Conservation (phyloP, 1,284 basidiomycete genomes). For the Ceratobasidium sp. region DNA sequence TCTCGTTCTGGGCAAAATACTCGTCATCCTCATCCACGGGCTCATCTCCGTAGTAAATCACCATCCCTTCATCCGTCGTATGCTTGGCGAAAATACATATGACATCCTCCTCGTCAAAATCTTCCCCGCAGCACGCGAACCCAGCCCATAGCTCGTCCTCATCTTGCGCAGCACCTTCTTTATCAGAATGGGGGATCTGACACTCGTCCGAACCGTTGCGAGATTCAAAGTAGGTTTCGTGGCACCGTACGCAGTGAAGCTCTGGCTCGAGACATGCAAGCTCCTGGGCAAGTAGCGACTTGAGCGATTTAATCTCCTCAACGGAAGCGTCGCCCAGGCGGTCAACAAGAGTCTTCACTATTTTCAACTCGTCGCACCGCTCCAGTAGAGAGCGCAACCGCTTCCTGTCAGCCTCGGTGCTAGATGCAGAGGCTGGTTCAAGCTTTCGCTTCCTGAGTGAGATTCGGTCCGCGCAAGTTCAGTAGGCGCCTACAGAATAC, state of each 20-base stretch:
- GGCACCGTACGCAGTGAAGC: conserved; percentile 15
- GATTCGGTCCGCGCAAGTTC: no score
- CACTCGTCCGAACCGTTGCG: not conserved
- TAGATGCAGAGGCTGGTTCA: not conserved
- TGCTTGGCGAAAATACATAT: not conserved
- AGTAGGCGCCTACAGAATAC: no score
- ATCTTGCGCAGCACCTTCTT: not conserved
- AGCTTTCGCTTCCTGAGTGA: conserved; percentile 9
- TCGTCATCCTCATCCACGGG: conserved; percentile 12
- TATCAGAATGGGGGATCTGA: conserved; percentile 1
- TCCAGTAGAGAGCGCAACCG: not conserved
- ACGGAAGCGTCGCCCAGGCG: not conserved
- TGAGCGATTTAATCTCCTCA: not conserved
- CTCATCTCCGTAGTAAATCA: conserved; percentile 5
- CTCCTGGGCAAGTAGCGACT: not conserved
- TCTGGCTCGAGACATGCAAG: not conserved
- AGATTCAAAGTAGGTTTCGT: not conserved
- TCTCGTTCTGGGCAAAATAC: conserved; percentile 20
- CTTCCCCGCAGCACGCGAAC: conserved; percentile 15
- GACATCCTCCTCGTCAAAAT: not conserved
- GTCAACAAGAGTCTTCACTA: not conserved
- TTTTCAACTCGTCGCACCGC: not conserved
- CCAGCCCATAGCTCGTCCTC: not conserved
- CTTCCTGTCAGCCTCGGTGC: not conserved
- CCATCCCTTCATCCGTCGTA: not conserved